Conservation (phyloP, 495 filamentous ascomycete species). For the Neurospora sp. region DNA sequence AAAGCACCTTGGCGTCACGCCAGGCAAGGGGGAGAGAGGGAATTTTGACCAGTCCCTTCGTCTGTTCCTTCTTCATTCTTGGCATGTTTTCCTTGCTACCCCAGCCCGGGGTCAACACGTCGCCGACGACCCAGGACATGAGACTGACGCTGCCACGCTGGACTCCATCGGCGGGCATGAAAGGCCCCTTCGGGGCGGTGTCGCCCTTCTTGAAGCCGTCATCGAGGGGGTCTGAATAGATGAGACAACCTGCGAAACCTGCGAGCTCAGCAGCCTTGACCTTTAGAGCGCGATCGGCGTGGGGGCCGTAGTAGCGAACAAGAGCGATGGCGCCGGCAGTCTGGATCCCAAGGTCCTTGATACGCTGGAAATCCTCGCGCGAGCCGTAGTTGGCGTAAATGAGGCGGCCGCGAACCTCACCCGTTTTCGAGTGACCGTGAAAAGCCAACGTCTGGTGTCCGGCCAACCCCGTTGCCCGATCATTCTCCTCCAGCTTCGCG, state of each 20-base stretch:
- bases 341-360: conserved; percentile 61
- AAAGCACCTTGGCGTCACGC: conserved; percentile 72
- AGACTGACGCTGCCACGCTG: conserved; percentile 76
- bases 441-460: conserved; percentile 61
- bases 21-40: conserved; percentile 82
- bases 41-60: conserved; percentile 64
- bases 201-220: conserved; percentile 64
- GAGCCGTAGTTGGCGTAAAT: conserved; percentile 92
- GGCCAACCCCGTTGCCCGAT: conserved; percentile 39
- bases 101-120: conserved; percentile 81
- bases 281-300: conserved; percentile 64
- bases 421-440: conserved; percentile 80
- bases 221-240: conserved; percentile 81
- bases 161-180: conserved; percentile 68
- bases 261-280: conserved; percentile 80
- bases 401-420: conserved; percentile 83
- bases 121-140: conserved; percentile 73
- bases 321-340: conserved; percentile 73
- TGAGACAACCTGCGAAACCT: conserved; percentile 77
- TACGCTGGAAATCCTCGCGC: conserved; percentile 63
- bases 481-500: conserved; percentile 73
- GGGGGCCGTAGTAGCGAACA: conserved; percentile 68
- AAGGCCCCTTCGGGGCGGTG: conserved; percentile 62
- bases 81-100: conserved; percentile 61
- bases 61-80: conserved; percentile 57